phyloP scores from a whole-genome alignment of 2,329 filamentous ascomycete genomes.

The Penicillium sp. region DNA sequence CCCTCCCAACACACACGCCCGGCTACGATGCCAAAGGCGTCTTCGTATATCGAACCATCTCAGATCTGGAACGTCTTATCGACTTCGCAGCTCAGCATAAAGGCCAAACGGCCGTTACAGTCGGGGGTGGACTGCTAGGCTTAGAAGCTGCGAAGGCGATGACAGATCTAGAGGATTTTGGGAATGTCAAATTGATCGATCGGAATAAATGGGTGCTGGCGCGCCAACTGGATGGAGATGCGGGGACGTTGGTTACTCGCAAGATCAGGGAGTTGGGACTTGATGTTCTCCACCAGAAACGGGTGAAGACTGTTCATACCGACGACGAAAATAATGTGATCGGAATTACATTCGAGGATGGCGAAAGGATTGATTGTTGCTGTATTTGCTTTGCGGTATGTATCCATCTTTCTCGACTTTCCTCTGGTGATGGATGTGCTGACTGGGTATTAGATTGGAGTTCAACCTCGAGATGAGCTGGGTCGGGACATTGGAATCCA shows the following conservation, averaged over 20 bases:
- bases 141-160: conserved; percentile 89
- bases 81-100: conserved; percentile 65
- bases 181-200: conserved; percentile 74
- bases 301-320: conserved; percentile 69
- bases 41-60: conserved; percentile 85
- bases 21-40: conserved; percentile 77
- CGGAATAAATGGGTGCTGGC: conserved; percentile 79
- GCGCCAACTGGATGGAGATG: conserved; percentile 77
- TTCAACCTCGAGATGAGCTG: conserved; percentile 75
- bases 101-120: conserved; percentile 69
- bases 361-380: conserved; percentile 70
- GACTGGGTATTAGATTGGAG: conserved; percentile 60
- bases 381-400: conserved; percentile 77
- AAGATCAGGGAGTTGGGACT: conserved; percentile 76
- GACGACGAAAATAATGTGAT: conserved; percentile 65
- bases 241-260: conserved; percentile 75
- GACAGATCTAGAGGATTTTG: conserved; percentile 76
- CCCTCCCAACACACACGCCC: conserved; percentile 69
- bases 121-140: conserved; percentile 80
- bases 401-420: neutral
- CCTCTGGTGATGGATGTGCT: neutral
- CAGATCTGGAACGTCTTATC: conserved; percentile 75
- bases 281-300: conserved; percentile 73
- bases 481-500: conserved; percentile 67
- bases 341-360: conserved; percentile 77